phyloP scores from a whole-genome alignment of 1,284 basidiomycete species.

The Malassezia globosa region DNA sequence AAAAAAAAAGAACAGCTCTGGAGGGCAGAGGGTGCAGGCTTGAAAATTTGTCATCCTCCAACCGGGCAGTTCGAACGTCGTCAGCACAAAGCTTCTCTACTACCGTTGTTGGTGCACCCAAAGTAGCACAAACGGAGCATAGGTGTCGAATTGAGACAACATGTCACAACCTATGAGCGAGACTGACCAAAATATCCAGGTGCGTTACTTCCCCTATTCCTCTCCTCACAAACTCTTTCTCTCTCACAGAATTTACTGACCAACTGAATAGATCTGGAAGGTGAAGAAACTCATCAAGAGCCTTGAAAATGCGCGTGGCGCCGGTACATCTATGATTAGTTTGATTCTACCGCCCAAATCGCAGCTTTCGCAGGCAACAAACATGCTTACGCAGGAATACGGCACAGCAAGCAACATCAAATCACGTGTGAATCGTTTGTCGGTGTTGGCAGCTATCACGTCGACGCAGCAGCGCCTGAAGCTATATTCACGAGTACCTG shows the following conservation, averaged over 20 bases:
- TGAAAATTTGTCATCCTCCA: no score
- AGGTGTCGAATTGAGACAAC: not conserved
- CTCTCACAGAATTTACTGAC: not conserved
- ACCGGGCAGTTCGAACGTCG: no score
- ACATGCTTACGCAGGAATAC: conserved; percentile 97
- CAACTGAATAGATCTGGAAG: conserved; percentile 57
- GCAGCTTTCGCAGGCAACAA: conserved; percentile 84
- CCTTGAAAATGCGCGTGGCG: conserved; percentile 49
- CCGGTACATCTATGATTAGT: conserved; percentile 98
- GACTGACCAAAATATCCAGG: conserved; percentile 21
- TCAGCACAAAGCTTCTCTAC: no score
- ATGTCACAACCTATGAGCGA: conserved; percentile 14
- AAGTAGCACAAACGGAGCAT: no score
- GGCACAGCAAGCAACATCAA: conserved; percentile 83
- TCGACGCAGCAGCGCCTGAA: conserved; percentile 98
- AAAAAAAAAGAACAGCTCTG: no score
- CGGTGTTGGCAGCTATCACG: conserved; percentile 93
- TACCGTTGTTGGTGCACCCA: no score
- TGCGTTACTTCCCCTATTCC: no score
- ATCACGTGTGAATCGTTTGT: conserved; percentile 93
- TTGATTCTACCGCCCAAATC: conserved; percentile 89
- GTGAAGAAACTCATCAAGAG: conserved; percentile 68
- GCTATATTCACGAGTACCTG: conserved; percentile 76
- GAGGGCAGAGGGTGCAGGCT: no score
- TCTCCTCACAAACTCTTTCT: no score